These are phyloP conservation scores for Claviceps africana DNA, from an alignment of 2,329 filamentous ascomycete genomes.

Conservation along the genomic window DNA sequence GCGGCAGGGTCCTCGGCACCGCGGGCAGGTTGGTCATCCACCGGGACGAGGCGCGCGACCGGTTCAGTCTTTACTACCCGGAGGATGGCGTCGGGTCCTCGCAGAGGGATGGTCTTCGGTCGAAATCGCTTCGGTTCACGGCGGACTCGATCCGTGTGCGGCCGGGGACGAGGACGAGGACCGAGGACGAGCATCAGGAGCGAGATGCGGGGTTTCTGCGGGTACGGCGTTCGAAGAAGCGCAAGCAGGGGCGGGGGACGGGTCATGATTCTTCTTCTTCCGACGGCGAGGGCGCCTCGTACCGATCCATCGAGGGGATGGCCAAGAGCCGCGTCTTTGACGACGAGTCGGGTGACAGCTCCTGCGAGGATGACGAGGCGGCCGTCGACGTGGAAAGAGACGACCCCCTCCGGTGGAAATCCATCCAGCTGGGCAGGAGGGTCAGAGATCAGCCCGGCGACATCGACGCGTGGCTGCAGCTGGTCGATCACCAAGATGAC, in stretches of 20 bases:
- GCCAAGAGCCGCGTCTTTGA: slow-evolving; percentile 36
- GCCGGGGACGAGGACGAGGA: slow-evolving; percentile 10
- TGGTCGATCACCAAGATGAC: slow-evolving; percentile 65
- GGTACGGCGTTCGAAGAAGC: slow-evolving; percentile 28
- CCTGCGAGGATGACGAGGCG: slow-evolving; percentile 22
- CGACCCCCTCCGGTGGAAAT: slow-evolving; percentile 36
- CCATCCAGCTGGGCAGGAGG: slow-evolving; percentile 46
- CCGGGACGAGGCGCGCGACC: slow-evolving; percentile 42
- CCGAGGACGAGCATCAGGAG: slow-evolving; percentile 9
- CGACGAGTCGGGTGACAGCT: slow-evolving; percentile 35
- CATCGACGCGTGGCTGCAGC: slow-evolving; percentile 57
- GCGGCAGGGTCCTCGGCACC: slow-evolving; percentile 57
- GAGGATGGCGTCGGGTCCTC: slow-evolving; percentile 21
- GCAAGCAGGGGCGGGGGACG: slow-evolving; percentile 18
- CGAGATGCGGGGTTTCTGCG: slow-evolving; percentile 34
- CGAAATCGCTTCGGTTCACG: slow-evolving; percentile 21
- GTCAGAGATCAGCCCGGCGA: slow-evolving; percentile 55
- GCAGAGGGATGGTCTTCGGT: slow-evolving; percentile 34
- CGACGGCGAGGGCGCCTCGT: slow-evolving; percentile 38
- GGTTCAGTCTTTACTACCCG: slow-evolving; percentile 35
- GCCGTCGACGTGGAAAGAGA: slow-evolving; percentile 20
- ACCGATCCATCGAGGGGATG: slow-evolving; percentile 52
- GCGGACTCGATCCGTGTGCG: slow-evolving; percentile 28
- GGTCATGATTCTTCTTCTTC: slow-evolving; percentile 27
- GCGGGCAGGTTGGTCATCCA: slow-evolving; percentile 49